A percentile compares a stretch with the other conserved stretches of the same genome.
phyloP scores from a whole-genome alignment of 2,329 filamentous ascomycete species.

The Aspergillus sp. region DNA sequence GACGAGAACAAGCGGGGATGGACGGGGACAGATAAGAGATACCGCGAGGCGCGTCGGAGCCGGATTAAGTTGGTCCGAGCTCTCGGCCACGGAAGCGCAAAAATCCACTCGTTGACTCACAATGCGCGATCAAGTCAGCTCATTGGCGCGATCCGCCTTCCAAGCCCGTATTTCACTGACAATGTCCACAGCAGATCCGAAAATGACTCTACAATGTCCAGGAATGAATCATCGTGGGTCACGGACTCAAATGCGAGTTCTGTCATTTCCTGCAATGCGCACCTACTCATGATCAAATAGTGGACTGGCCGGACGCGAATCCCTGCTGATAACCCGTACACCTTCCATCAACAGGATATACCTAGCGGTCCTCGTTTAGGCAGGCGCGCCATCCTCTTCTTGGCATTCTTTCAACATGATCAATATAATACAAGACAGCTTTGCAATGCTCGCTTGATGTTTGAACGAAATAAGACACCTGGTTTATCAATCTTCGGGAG shows the following conservation, averaged over 20 bases:
- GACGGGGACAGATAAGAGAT: constrained; percentile 13
- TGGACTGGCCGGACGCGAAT: background rate
- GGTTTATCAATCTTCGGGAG: too few relatives aligned
- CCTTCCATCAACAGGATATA: too few relatives aligned
- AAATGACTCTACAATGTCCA: background rate
- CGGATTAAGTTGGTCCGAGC: background rate
- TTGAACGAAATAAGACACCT: too few relatives aligned
- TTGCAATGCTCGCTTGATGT: too few relatives aligned
- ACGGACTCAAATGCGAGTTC: background rate
- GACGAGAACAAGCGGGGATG: background rate
- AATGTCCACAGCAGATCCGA: background rate
- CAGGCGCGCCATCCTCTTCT: too few relatives aligned
- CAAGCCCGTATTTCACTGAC: background rate
- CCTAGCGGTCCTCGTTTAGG: too few relatives aligned
- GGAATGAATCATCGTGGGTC: constrained; percentile 1
- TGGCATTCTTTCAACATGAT: too few relatives aligned
- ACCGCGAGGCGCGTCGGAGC: constrained; percentile 1
- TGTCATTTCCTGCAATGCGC: background rate
- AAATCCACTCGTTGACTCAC: constrained; percentile 11
- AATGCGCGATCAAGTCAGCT: background rate
- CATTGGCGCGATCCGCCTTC: background rate
- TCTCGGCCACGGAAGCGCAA: background rate
- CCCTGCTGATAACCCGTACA: too few relatives aligned
- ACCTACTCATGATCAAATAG: background rate
- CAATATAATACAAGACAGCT: too few relatives aligned